Percentiles rank a stretch among this genome's conserved stretches.
Evolutionary conservation across 805 yeast genomes (phyloP).

Genomic region (Teunomyces cretensis): DNA sequence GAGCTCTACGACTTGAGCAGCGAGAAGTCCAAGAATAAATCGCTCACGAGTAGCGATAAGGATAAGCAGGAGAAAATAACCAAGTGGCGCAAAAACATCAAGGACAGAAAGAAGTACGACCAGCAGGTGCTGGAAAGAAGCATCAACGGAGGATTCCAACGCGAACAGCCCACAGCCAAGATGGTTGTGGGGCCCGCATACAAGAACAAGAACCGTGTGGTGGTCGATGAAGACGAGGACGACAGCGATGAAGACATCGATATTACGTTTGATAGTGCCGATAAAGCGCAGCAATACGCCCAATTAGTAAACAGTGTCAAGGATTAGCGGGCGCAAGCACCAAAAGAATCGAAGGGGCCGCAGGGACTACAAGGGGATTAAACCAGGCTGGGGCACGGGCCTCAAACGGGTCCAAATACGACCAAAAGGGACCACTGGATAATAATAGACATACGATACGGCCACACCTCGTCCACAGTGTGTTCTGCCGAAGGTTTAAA

Average conservation of each 20-base stretch:
- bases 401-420: too few relatives aligned
- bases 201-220: conserved; percentile 5
- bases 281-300: conserved; percentile 11
- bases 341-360: too few relatives aligned
- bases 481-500: too few relatives aligned
- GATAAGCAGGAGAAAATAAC: conserved; percentile 15
- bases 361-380: too few relatives aligned
- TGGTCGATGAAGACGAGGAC: conserved; percentile 9
- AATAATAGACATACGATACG: too few relatives aligned
- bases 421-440: too few relatives aligned
- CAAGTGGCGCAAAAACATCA: conserved; percentile 26
- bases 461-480: too few relatives aligned
- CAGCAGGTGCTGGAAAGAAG: conserved; percentile 8
- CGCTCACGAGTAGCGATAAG: conserved; percentile 15
- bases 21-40: conserved; percentile 14
- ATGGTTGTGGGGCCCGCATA: background rate
- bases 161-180: background rate
- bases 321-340: background rate
- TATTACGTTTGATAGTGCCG: conserved; percentile 28
- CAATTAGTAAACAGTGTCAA: background rate
- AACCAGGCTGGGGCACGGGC: too few relatives aligned
- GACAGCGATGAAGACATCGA: conserved; percentile 27
- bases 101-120: conserved; percentile 15
- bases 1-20: conserved; percentile 25
- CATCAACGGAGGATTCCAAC: conserved; percentile 8